phyloP scores from a whole-genome alignment of 345 rosid genomes.

The Xanthoceras sorbifolium region DNA sequence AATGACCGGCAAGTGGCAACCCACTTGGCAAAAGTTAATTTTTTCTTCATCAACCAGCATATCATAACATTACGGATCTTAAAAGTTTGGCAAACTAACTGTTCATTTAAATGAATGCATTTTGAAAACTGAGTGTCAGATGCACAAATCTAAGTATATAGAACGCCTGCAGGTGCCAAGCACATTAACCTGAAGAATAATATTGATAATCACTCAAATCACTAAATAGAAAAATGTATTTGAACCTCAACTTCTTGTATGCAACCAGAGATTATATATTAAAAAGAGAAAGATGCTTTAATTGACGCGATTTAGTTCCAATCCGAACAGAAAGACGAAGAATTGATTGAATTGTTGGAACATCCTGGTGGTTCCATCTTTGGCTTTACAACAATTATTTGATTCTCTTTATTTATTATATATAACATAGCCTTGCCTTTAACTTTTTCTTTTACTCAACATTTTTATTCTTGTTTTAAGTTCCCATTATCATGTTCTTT shows the following conservation, averaged over 20 bases:
- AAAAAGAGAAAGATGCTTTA: neutral
- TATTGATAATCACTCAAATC: neutral
- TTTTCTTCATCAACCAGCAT: neutral
- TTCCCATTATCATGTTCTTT: slow-evolving; percentile 2
- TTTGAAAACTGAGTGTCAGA: neutral
- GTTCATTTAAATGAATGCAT: slow-evolving; percentile 4
- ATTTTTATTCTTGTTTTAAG: slow-evolving; percentile 14
- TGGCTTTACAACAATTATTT: slow-evolving; percentile 8
- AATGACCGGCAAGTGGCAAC: neutral
- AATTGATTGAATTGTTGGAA: slow-evolving; percentile 6
- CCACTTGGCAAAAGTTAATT: neutral
- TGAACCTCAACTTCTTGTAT: too few relatives aligned
- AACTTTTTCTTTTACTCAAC: slow-evolving; percentile 11
- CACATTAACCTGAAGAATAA: neutral
- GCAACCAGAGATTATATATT: neutral
- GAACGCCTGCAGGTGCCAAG: neutral
- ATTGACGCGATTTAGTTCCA: neutral
- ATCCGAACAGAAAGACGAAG: neutral
- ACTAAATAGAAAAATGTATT: too few relatives aligned
- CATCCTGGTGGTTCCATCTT: slow-evolving; percentile 7
- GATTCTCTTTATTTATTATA: slow-evolving; percentile 13
- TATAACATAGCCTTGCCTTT: slow-evolving; percentile 10
- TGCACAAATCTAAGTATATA: neutral
- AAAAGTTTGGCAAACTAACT: neutral
- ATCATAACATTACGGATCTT: neutral